Percentiles rank a stretch among this genome's conserved stretches.
Conservation (phyloP, 768 basidiomycete genomes). For the Trametes cubensis region DNA sequence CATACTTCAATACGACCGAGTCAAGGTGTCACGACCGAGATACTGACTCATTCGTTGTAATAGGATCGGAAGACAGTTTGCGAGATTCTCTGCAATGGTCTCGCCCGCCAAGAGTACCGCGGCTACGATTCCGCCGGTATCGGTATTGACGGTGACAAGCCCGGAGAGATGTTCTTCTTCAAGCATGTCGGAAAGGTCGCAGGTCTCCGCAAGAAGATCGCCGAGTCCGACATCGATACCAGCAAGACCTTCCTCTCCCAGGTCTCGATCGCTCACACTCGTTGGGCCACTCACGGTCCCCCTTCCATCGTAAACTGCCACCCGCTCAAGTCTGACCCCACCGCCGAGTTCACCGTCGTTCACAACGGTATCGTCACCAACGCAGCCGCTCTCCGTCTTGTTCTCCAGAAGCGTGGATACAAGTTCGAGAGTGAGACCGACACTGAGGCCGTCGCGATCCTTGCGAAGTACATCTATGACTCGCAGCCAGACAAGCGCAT, state of each 20-base stretch:
- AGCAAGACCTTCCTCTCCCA: slow-evolving; percentile 79
- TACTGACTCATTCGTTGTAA: not conserved
- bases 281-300: slow-evolving; percentile 98
- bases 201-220: slow-evolving; percentile 87
- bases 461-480: slow-evolving; percentile 96
- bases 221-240: slow-evolving; percentile 68
- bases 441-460: slow-evolving; percentile 95
- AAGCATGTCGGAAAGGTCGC: slow-evolving; percentile 99
- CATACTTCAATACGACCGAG: not conserved
- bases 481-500: slow-evolving; percentile 83
- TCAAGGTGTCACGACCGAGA: too few species aligned
- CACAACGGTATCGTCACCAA: slow-evolving; percentile 99
- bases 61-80: slow-evolving; percentile 90
- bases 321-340: slow-evolving; percentile 83
- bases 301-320: slow-evolving; percentile 92
- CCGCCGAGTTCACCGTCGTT: slow-evolving; percentile 86
- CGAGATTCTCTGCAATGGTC: slow-evolving; percentile 87
- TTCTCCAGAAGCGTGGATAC: slow-evolving; percentile 95
- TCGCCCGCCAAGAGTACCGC: slow-evolving; percentile 95
- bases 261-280: slow-evolving; percentile 97
- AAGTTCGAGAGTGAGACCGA: slow-evolving; percentile 95
- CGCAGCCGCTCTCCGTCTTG: slow-evolving; percentile 81
- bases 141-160: slow-evolving; percentile 88
- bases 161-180: slow-evolving; percentile 79
- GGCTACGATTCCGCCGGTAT: slow-evolving; percentile 97